Base-by-base conservation (phyloP, 768 basidiomycete genomes). In the Leccinum broughii region DNA sequence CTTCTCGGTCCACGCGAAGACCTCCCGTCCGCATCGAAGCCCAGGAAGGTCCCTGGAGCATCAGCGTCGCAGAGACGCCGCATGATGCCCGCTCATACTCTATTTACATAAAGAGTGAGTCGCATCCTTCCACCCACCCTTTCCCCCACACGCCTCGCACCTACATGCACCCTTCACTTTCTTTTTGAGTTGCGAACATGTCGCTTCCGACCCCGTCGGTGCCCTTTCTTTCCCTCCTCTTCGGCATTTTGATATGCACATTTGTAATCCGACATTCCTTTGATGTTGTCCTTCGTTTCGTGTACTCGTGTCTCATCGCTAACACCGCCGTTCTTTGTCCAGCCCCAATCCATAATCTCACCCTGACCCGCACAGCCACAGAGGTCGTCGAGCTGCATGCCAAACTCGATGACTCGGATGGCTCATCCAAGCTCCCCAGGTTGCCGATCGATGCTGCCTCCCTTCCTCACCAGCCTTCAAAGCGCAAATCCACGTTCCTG, bases 261-360 rank as follows among this genome's bases (percentile, higher is more conserved):
- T 60, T 51, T 32, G 64, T 64, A 54, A 57, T 50, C 53, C 61
- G 48, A 22, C 65, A 9, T 58, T 65, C 62, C 24, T 61, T 68
- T 62, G 8, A 41, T 52, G 4, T 60, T 55, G 5, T 56, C 66
- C 51, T 11, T 62, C 66, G 54, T 71, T 66, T 59, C 57, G 49
- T 55, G 22, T 59, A 54, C 64, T 58, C 59, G 57, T 66, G 52
- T 55, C 17, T 59, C 56, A 51, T 66, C 62, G 65, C 74, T 73
- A 68, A 77, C 70, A 57, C 68, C 59, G 64, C 62, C 61, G 67
- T 66, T 68, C 58, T 62, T 37, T 67, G 48, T 67, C 46, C 77
- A 92, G 93, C 93, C 22, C 89, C 93, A 30, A 95, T 90, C 24
- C 91, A 94, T 76, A 92, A 93, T 78, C 81, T 94, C 54, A 95